Conservation (phyloP, 345 rosid species). For the Citrus reticulata region DNA sequence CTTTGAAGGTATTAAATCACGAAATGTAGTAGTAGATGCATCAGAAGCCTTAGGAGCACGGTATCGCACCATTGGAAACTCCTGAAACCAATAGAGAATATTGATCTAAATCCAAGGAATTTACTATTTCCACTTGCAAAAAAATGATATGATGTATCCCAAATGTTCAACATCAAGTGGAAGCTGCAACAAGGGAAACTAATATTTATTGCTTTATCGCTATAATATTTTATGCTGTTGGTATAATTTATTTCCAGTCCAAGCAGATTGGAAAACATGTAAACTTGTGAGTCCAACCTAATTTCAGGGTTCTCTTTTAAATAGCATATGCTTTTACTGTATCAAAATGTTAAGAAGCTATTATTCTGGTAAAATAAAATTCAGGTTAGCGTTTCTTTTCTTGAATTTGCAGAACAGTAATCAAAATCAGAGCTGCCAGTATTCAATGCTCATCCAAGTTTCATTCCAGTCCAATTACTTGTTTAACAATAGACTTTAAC, state of each 20-base stretch:
- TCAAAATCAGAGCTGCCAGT: not conserved
- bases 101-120: not conserved
- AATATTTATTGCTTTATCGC: not conserved
- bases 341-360: not conserved
- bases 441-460: not conserved
- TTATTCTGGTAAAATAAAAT: not conserved
- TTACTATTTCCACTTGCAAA: not conserved
- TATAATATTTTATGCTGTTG: not conserved
- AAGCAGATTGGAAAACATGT: not conserved
- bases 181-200: not conserved
- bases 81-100: constrained; percentile 35
- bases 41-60: constrained; percentile 45
- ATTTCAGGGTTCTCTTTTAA: not conserved
- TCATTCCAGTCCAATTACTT: not conserved
- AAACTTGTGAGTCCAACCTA: not conserved
- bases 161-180: not conserved
- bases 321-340: not conserved
- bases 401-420: not conserved
- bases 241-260: not conserved
- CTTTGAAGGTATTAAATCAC: constrained; percentile 61
- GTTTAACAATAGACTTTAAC: not conserved
- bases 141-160: not conserved
- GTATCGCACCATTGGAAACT: constrained; percentile 78
- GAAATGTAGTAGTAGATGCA: constrained; percentile 35
- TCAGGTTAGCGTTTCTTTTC: not conserved